phyloP scores from a whole-genome alignment of 2,329 filamentous ascomycete species.

The Aschersonia sp. region DNA sequence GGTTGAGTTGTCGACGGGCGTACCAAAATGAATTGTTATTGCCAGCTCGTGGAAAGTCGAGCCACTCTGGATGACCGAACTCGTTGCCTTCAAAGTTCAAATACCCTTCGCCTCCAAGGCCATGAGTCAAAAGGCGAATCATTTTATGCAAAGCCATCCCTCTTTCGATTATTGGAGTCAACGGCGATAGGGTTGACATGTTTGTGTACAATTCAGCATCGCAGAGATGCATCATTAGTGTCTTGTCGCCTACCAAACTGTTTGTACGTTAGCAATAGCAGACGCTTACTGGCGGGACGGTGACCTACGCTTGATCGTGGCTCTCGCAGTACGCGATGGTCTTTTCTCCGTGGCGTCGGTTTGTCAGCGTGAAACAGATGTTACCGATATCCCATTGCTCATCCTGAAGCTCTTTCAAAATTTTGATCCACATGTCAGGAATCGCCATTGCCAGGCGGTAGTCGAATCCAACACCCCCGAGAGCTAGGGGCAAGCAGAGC shows the following conservation, averaged over 20 bases:
- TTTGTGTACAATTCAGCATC: constrained; percentile 96
- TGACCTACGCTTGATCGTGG: constrained; percentile 85
- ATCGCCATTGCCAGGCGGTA: constrained; percentile 96
- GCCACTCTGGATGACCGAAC: constrained; percentile 97
- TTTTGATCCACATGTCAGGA: constrained; percentile 98
- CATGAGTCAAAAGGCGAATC: constrained; percentile 87
- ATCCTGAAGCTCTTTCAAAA: constrained; percentile 84
- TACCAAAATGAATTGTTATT: constrained; percentile 93
- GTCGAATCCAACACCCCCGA: constrained; percentile 92
- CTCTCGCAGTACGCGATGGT: constrained; percentile 96
- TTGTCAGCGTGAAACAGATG: constrained; percentile 78
- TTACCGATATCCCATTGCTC: constrained; percentile 81
- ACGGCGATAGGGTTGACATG: constrained; percentile 76
- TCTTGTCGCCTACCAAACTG: constrained; percentile 91
- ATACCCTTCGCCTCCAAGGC: constrained; percentile 86
- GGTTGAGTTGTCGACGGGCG: constrained; percentile 81
- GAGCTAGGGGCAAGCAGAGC: constrained; percentile 70
- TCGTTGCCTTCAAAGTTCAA: constrained; percentile 99
- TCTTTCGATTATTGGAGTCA: constrained; percentile 79
- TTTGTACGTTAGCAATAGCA: constrained; percentile 4
- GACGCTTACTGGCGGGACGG: background rate
- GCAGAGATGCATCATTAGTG: constrained; percentile 94
- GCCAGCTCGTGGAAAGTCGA: constrained; percentile 90
- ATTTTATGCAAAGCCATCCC: constrained; percentile 93
- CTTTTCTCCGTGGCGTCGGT: constrained; percentile 90